Conservation (phyloP, 768 basidiomycete genomes). For the Cystofilobasidium macerans region DNA sequence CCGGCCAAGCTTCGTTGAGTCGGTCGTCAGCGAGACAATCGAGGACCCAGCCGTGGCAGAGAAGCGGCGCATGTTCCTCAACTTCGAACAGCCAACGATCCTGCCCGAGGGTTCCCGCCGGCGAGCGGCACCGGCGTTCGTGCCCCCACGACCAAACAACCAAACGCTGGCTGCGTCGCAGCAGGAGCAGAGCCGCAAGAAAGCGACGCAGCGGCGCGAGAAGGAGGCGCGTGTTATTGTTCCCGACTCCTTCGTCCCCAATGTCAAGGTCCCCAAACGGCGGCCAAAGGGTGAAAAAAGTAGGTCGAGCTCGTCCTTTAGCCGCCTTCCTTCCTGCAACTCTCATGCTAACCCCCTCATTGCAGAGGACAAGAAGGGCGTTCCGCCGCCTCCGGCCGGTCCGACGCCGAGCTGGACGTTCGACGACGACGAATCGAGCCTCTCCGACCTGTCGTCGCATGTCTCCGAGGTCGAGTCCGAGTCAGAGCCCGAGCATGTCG, state of each 20-base stretch:
- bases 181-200: conserved; percentile 2
- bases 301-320: neutral
- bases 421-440: neutral
- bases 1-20: neutral
- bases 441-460: neutral
- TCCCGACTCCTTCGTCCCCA: conserved; percentile 9
- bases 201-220: neutral
- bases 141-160: conserved; percentile 44
- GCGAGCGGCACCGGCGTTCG: conserved; percentile 44
- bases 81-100: conserved; percentile 83
- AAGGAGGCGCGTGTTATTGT: conserved; percentile 28
- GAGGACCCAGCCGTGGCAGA: conserved; percentile 4
- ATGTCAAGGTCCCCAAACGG: conserved; percentile 27
- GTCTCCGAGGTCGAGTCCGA: neutral
- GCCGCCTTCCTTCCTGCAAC: neutral
- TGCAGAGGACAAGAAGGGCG: neutral
- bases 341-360: neutral
- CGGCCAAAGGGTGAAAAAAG: conserved; percentile 1
- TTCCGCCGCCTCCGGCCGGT: neutral
- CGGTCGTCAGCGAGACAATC: neutral
- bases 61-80: conserved; percentile 57
- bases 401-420: neutral
- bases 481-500: conserved; percentile 5
- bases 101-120: conserved; percentile 62
- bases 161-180: conserved; percentile 34